These are phyloP conservation scores for Shiraia sp. DNA, from an alignment of 2,329 filamentous ascomycete genomes.

Conservation along the genomic window DNA sequence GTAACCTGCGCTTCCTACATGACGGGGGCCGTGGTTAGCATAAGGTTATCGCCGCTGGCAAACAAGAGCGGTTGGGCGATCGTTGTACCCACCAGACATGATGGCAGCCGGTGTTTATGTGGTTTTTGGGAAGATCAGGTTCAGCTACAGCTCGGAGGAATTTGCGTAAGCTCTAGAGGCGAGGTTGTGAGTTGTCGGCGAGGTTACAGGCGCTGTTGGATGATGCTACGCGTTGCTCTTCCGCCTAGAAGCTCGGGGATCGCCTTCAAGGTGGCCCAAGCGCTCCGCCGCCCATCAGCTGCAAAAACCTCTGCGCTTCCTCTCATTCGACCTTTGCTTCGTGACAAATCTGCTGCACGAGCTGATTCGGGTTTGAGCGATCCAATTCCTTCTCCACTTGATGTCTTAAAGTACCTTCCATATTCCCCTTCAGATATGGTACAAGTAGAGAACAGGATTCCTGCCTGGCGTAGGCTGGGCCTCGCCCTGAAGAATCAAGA, in stretches of 20 bases:
- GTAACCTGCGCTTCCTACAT: constrained; percentile 65
- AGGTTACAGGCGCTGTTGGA: constrained; percentile 24
- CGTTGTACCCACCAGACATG: constrained; percentile 47
- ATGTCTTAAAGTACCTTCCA: constrained; percentile 20
- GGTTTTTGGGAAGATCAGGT: constrained; percentile 32
- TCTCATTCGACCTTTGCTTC: constrained; percentile 39
- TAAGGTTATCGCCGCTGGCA: constrained; percentile 8
- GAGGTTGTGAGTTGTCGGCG: constrained; percentile 25
- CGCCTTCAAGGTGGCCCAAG: constrained; percentile 20
- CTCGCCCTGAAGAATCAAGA: constrained; percentile 62
- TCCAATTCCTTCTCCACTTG: constrained; percentile 21
- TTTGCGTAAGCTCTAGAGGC: constrained; percentile 34
- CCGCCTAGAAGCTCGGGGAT: constrained; percentile 39
- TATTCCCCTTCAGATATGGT: constrained; percentile 39
- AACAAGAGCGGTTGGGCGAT: constrained; percentile 16
- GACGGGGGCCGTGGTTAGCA: constrained; percentile 35
- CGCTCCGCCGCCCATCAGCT: constrained; percentile 21
- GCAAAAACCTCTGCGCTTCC: constrained; percentile 40
- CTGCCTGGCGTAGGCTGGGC: constrained; percentile 65
- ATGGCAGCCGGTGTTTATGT: constrained; percentile 35
- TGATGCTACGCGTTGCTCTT: constrained; percentile 37
- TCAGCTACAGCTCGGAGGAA: constrained; percentile 28
- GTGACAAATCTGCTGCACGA: constrained; percentile 26
- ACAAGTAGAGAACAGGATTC: constrained; percentile 34
- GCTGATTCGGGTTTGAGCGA: constrained; percentile 45